Conservation (phyloP, 73 alveolate genomes). For the Tetrahymena elliotti region DNA sequence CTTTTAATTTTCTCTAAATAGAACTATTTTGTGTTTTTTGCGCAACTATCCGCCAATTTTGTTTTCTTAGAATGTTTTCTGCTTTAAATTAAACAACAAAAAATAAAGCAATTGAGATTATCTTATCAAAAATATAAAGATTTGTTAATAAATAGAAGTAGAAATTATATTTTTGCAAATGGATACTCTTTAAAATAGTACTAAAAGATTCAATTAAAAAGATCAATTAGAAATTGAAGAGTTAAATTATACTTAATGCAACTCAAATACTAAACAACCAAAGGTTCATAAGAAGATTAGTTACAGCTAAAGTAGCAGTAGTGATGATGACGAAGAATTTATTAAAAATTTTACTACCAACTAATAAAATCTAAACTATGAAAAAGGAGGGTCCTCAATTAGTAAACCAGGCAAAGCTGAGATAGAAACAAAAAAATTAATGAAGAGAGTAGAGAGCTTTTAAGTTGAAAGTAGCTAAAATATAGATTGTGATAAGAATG, state of each 20-base stretch:
- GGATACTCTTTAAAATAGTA: neutral
- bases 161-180: neutral
- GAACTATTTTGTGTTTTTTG: too few species aligned
- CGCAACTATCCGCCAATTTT: too few species aligned
- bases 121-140: neutral
- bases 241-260: neutral
- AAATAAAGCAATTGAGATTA: too few species aligned
- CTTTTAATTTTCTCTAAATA: neutral
- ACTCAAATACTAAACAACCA: neutral
- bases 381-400: too few species aligned
- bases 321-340: neutral
- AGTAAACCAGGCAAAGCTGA: neutral
- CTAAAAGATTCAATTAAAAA: neutral
- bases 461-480: neutral
- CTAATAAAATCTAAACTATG: neutral
- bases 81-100: too few species aligned
- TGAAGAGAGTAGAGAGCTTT: neutral
- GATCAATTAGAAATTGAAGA: neutral
- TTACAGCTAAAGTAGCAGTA: neutral
- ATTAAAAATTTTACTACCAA: too few species aligned
- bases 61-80: too few species aligned
- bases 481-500: neutral
- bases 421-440: neutral
- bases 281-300: neutral
- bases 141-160: neutral